These are phyloP conservation scores for Salvia sclarea DNA, from an alignment of 305 asterid genomes.

Conservation along the genomic window DNA sequence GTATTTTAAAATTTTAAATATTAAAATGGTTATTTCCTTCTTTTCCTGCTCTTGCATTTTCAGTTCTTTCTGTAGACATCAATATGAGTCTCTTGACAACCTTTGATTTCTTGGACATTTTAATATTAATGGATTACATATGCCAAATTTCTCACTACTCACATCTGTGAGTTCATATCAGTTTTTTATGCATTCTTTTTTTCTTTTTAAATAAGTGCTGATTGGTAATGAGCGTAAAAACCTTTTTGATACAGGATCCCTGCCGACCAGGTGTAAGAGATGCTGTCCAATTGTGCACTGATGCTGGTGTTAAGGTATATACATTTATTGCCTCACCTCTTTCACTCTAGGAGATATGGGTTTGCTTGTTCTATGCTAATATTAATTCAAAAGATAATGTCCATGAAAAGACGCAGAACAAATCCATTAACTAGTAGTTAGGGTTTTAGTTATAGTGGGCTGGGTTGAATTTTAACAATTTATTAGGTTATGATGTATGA, in stretches of 20 bases:
- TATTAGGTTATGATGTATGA: too few relatives aligned
- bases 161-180: not conserved
- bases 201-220: conserved; percentile 5
- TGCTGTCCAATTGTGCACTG: conserved; percentile 74
- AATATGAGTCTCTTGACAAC: too few relatives aligned
- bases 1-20: conserved; percentile 3
- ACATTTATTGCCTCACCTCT: not conserved
- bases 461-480: too few relatives aligned
- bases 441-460: too few relatives aligned
- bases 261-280: conserved; percentile 84
- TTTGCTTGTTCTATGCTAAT: not conserved
- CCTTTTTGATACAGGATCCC: conserved; percentile 71
- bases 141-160: not conserved
- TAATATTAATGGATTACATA: not conserved
- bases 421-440: too few relatives aligned
- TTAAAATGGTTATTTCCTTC: conserved; percentile 4
- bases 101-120: not conserved
- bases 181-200: not conserved
- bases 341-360: not conserved
- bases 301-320: conserved; percentile 93
- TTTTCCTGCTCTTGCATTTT: not conserved
- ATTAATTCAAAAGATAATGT: not conserved
- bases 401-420: not conserved
- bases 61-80: not conserved
- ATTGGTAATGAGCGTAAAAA: conserved; percentile 23